A percentile compares a stretch with the other conserved stretches of the same genome.
These are phyloP conservation scores for Kodamaea nitidulidarum DNA, from an alignment of 805 yeast genomes.

Conservation along the genomic window DNA sequence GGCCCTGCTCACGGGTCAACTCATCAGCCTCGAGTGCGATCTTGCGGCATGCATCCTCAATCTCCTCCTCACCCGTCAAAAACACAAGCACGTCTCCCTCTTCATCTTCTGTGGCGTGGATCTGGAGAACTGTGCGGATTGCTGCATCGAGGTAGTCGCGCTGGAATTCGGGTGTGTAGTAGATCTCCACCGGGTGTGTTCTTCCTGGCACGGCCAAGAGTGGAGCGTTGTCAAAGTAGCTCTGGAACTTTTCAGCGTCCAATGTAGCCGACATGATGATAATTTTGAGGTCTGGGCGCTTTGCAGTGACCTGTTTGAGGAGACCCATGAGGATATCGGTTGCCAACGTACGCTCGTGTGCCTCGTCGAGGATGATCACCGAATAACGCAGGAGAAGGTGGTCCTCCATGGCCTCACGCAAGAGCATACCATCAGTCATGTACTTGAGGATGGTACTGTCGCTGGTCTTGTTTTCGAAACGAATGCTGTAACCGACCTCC, in stretches of 20 bases:
- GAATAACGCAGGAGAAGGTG: conserved; percentile 76
- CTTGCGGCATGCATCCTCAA: conserved; percentile 93
- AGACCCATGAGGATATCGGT: conserved; percentile 97
- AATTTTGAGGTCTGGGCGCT: conserved; percentile 85
- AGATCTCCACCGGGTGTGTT: conserved; percentile 95
- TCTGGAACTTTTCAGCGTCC: conserved; percentile 94
- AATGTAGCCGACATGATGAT: conserved; percentile 97
- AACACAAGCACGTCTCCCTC: conserved; percentile 86
- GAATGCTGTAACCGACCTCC: conserved; percentile 92
- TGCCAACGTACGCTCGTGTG: conserved; percentile 95
- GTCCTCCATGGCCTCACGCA: conserved; percentile 97
- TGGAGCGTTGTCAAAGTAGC: conserved; percentile 87
- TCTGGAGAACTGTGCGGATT: conserved; percentile 89
- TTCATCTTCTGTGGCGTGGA: conserved; percentile 86
- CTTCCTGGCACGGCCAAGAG: conserved; percentile 95
- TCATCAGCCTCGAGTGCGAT: conserved; percentile 86
- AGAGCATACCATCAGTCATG: conserved; percentile 98
- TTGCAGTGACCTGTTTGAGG: conserved; percentile 69
- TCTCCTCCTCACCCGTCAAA: conserved; percentile 95
- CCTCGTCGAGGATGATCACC: conserved; percentile 92
- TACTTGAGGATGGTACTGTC: conserved; percentile 81
- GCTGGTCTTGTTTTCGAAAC: conserved; percentile 88
- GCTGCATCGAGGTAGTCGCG: conserved; percentile 94
- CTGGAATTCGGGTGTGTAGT: conserved; percentile 95
- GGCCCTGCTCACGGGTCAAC: conserved; percentile 77